phyloP scores from a whole-genome alignment of 208 protist species.

The Plasmodiophora brassicae region DNA sequence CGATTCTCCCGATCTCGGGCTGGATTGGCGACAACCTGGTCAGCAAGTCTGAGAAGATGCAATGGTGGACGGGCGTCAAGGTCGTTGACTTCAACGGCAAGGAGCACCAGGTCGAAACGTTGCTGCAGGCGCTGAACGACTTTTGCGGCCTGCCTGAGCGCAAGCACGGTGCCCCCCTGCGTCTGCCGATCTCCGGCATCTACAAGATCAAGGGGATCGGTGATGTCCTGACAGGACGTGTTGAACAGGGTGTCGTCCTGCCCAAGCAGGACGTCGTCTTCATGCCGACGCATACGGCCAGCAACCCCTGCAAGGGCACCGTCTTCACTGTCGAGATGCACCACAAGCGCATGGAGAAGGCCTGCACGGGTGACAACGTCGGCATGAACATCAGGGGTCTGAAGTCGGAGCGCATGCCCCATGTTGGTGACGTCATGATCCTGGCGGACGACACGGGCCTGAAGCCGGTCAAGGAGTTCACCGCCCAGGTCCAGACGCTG shows the following conservation, averaged over 20 bases:
- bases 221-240: conserved; percentile 58
- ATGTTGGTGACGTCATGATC: conserved; percentile 57
- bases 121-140: conserved; percentile 58
- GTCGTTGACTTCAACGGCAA: conserved; percentile 41
- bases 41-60: conserved; percentile 60
- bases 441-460: conserved; percentile 50
- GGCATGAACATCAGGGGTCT: conserved; percentile 66
- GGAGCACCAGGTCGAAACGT: conserved; percentile 49
- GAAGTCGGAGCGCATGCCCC: conserved; percentile 58
- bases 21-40: conserved; percentile 48
- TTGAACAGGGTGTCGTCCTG: conserved; percentile 60
- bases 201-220: conserved; percentile 68
- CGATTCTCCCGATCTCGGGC: conserved; percentile 53
- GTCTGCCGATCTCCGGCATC: conserved; percentile 58
- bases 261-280: conserved; percentile 56
- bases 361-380: conserved; percentile 70
- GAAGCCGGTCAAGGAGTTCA: conserved; percentile 50
- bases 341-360: conserved; percentile 69
- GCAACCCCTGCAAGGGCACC: conserved; percentile 51
- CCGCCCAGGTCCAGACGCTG: conserved; percentile 60
- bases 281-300: conserved; percentile 56
- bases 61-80: conserved; percentile 59
- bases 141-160: conserved; percentile 52
- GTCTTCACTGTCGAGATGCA: conserved; percentile 82
- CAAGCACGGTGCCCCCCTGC: conserved; percentile 48